These are phyloP conservation scores for Trichoderma pleuroti DNA, from an alignment of 2,329 filamentous ascomycete genomes.

Conservation along the genomic window DNA sequence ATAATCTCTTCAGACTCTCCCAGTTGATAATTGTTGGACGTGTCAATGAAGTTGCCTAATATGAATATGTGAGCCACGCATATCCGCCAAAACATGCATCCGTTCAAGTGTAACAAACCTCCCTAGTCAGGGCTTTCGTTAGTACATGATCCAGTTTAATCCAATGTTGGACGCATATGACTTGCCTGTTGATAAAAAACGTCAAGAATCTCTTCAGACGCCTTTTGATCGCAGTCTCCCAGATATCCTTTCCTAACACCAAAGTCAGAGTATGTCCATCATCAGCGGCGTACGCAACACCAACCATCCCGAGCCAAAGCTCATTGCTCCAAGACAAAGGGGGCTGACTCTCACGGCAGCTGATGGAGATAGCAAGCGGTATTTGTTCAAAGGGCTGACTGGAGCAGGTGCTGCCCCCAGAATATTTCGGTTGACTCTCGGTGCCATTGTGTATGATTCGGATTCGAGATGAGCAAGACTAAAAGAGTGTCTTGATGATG, in stretches of 20 bases:
- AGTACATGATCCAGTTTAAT: not conserved
- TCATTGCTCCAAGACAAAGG: slow-evolving; percentile 62
- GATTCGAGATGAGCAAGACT: not conserved
- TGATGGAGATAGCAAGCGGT: slow-evolving; percentile 62
- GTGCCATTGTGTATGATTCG: not conserved
- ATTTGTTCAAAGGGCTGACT: slow-evolving; percentile 59
- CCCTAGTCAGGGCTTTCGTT: slow-evolving; percentile 20
- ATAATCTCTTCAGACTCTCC: slow-evolving; percentile 62
- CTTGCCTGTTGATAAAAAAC: slow-evolving; percentile 56
- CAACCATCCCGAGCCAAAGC: slow-evolving; percentile 48
- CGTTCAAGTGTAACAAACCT: not conserved
- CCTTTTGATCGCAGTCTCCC: slow-evolving; percentile 62
- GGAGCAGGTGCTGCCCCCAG: slow-evolving; percentile 39
- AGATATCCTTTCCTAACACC: slow-evolving; percentile 48
- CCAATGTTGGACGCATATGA: not conserved
- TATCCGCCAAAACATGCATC: not conserved
- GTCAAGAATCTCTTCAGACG: slow-evolving; percentile 62
- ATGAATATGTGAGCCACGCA: not conserved
- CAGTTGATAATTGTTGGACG: slow-evolving; percentile 64
- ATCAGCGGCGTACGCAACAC: not conserved
- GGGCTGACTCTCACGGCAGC: slow-evolving; percentile 65
- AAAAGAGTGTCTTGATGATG: not conserved
- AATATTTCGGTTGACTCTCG: not conserved
- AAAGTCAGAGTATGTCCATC: not conserved
- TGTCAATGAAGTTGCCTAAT: slow-evolving; percentile 70